Evolutionary conservation across 176 grass and related monocot species (phyloP), one percentile per base, ranked within the genome.

Genomic region (barley (Hordeum vulgare)): DNA sequence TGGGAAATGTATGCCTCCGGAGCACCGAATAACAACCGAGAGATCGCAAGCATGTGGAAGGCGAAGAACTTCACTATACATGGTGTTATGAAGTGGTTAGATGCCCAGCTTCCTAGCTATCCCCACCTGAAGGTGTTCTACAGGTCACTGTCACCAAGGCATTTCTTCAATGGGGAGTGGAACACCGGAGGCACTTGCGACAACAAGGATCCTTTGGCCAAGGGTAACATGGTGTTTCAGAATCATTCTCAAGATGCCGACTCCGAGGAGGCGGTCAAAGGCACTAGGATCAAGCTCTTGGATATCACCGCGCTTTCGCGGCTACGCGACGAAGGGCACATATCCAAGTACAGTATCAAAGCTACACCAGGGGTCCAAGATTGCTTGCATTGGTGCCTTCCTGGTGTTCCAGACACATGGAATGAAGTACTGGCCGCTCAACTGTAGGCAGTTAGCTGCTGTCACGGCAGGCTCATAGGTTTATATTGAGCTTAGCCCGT

Each of bases 381-480:
- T 31, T 91, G 85, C 85, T 41, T 91, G 60, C 89, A 87, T 51
- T 91, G 85, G 89, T 91, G 89, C 80, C 85, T 88, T 39, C 89
- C 85, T 42, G 89, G 89, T 57, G 86, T 91, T 35, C 89, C 89
- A 76, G 85, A 91, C 83, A 63, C 89, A 80, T 91, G 89, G 89
- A 91, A 91, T 88, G 85, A 91, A 51, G 88, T 91, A 53, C 47
- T 91, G 27, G 80, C 85, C 40, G 80, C 85, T 74, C 89, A 87
- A 57, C 13, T 91, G 42, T 90, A 90, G 58, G 23, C 76, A 26
- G n/a, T 66, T 15, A 7, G 6, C 41, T 53, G 61, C 11, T 17
- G 35, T 8, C 36, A 78, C 2, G 54, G 4, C 27, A 34, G 13
- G 27, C 10, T 5, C n/a, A 26, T 7, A 25, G 20, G 28, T 37